Percentiles rank a stretch among this genome's conserved stretches.
These are phyloP conservation scores for Debaryomyces fabryi DNA, from an alignment of 1,139 yeast genomes.

Conservation along the genomic window DNA sequence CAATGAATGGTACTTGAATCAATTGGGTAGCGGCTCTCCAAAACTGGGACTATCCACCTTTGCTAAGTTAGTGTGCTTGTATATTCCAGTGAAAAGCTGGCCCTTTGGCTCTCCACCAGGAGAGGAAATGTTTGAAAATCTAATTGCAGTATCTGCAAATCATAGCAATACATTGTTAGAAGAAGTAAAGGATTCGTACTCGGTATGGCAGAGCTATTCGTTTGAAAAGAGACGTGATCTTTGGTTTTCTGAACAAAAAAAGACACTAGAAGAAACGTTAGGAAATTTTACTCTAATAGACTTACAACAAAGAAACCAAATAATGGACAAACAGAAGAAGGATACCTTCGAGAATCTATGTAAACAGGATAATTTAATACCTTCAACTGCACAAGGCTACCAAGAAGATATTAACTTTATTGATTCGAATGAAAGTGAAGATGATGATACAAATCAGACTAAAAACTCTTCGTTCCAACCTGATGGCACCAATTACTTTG, in stretches of 20 bases:
- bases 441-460: neutral
- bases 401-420: constrained; percentile 3
- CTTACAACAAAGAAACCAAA: constrained; percentile 16
- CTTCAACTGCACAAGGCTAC: neutral
- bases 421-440: constrained; percentile 4
- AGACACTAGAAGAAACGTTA: constrained; percentile 14
- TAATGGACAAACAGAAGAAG: constrained; percentile 16
- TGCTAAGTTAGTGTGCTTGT: constrained; percentile 18
- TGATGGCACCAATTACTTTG: neutral
- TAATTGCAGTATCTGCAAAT: constrained; percentile 8
- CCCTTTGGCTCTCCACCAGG: constrained; percentile 18
- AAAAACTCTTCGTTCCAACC: neutral
- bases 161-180: constrained; percentile 8
- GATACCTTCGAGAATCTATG: constrained; percentile 19
- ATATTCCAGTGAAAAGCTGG: constrained; percentile 18
- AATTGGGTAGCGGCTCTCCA: constrained; percentile 15
- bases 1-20: constrained; percentile 18
- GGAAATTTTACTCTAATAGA: constrained; percentile 16
- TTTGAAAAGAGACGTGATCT: constrained; percentile 10
- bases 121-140: constrained; percentile 10
- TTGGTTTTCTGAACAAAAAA: constrained; percentile 16
- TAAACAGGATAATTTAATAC: constrained; percentile 16
- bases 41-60: constrained; percentile 12
- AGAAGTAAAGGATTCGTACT: constrained; percentile 13
- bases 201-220: constrained; percentile 14